phyloP scores from a whole-genome alignment of 1,284 basidiomycete species.

The Ustilago crameri region DNA sequence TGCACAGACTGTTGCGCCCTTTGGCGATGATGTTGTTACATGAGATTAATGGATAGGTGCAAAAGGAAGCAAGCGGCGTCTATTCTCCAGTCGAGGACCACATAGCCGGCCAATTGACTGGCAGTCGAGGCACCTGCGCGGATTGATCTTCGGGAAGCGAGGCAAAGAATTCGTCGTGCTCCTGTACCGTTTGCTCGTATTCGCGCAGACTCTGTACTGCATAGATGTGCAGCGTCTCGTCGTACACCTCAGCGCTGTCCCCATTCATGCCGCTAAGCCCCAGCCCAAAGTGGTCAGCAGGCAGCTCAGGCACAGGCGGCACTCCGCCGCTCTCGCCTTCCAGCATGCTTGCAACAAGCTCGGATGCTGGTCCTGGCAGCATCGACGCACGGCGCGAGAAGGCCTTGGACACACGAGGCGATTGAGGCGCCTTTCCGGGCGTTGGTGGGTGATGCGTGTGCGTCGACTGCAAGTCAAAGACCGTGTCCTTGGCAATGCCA shows the following conservation, averaged over 20 bases:
- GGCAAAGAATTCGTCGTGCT: conserved; percentile 61
- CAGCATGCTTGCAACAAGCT: conserved; percentile 43
- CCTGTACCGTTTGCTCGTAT: conserved; percentile 63
- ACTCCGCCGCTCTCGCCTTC: conserved; percentile 31
- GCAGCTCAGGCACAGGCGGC: conserved; percentile 48
- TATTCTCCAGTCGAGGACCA: conserved; percentile 49
- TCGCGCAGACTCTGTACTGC: conserved; percentile 61
- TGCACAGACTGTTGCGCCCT: no score
- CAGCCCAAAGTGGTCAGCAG: conserved; percentile 25
- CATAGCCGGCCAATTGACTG: conserved; percentile 57
- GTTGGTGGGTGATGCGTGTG: conserved; percentile 39
- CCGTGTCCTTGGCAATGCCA: conserved; percentile 53
- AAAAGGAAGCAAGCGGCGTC: not conserved
- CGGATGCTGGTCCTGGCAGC: conserved; percentile 58
- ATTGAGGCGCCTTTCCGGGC: conserved; percentile 30
- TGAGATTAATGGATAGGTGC: not conserved
- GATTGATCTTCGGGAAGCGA: conserved; percentile 45
- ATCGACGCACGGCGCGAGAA: conserved; percentile 59
- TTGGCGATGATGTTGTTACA: not conserved
- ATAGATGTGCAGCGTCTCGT: conserved; percentile 57
- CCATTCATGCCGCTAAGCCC: conserved; percentile 25
- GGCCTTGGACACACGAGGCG: conserved; percentile 52
- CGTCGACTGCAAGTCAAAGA: conserved; percentile 60
- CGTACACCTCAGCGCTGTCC: conserved; percentile 36
- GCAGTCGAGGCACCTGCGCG: conserved; percentile 55